Base-by-base conservation (phyloP, 2,329 filamentous ascomycete genomes). In the Raffaelea arxii region DNA sequence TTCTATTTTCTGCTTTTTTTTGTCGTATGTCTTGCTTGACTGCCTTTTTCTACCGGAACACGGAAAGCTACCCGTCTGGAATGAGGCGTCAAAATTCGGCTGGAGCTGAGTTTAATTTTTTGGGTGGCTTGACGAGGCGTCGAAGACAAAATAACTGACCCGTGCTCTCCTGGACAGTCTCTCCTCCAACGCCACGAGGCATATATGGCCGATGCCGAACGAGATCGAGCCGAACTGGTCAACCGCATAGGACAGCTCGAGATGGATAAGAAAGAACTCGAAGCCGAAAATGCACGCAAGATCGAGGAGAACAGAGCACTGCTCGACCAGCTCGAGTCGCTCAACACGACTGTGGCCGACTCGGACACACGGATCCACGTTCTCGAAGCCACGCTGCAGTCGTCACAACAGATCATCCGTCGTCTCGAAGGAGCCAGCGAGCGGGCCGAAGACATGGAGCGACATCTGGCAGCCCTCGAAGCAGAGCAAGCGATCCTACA, bases 121-220 rank as follows among this genome's bases (percentile, higher is more conserved):
- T 24, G 24, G 30, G 23, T 43, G 3, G n/a, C n/a, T n/a, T n/a
- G n/a, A n/a, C n/a, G n/a, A n/a, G n/a, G n/a, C n/a, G n/a, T n/a
- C n/a, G n/a, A n/a, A n/a, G n/a, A n/a, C n/a, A n/a, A n/a, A n/a
- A n/a, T 40, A 24, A 27, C 43, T 46, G 36, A 46, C 43, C 32
- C 35, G n/a, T 23, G 22, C 19, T 16, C 79, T 66, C 70, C 76
- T 46, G 65, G 84, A 49, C 81, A 97, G 92, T 89, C 89, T 50
- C 75, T 98, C 47, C 79, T 98, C 37, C 80, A 84, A 53, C 84
- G 91, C 58, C 90, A 98, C 76, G 90, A 97, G 71, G 81, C 86
- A 49, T 96, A 94, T 66, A 91, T 96, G 75, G 83, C 83, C 55
- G 88, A 95, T 63, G 88, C 90, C 49, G 89, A 95, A 70, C 80